Conservation (phyloP, 2,329 filamentous ascomycete genomes). For the Ophiocordyceps camponoti-leonardi region DNA sequence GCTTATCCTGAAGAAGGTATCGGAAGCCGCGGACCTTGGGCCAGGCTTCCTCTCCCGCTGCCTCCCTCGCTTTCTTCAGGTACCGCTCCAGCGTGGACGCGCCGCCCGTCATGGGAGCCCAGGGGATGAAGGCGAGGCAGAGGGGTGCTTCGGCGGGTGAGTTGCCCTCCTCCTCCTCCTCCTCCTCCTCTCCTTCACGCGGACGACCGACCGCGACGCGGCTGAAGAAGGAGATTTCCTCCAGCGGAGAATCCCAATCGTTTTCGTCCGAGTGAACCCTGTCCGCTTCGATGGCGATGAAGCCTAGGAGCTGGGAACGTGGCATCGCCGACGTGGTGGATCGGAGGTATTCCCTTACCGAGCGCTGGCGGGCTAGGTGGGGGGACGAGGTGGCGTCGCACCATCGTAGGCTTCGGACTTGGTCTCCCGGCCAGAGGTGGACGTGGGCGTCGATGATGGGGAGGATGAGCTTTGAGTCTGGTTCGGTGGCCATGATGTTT, state of each 20-base stretch:
- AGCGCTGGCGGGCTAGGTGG: slow-evolving; percentile 46
- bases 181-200: too few species aligned
- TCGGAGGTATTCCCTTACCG: slow-evolving; percentile 44
- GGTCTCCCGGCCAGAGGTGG: slow-evolving; percentile 63
- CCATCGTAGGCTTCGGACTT: slow-evolving; percentile 55
- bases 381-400: slow-evolving; percentile 36
- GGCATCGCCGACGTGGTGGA: slow-evolving; percentile 17
- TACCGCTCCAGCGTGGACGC: slow-evolving; percentile 44
- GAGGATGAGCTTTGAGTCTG: slow-evolving; percentile 16
- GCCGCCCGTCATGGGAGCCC: slow-evolving; percentile 66
- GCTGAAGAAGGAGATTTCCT: slow-evolving; percentile 54
- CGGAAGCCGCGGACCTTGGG: slow-evolving; percentile 58
- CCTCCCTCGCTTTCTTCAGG: slow-evolving; percentile 39
- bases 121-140: slow-evolving; percentile 59
- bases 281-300: slow-evolving; percentile 73
- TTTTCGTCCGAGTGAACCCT: slow-evolving; percentile 23
- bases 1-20: slow-evolving; percentile 68
- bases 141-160: slow-evolving; percentile 22
- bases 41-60: slow-evolving; percentile 45
- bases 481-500: too few species aligned
- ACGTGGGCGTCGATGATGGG: slow-evolving; percentile 80
- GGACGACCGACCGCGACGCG: slow-evolving; percentile 47
- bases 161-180: slow-evolving; percentile 47
- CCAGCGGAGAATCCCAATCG: slow-evolving; percentile 51
- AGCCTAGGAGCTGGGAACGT: slow-evolving; percentile 48